Percentiles rank a stretch among this genome's conserved stretches.
Evolutionary conservation across 345 rosid species (phyloP).

Genomic region (Citrus unshiu): DNA sequence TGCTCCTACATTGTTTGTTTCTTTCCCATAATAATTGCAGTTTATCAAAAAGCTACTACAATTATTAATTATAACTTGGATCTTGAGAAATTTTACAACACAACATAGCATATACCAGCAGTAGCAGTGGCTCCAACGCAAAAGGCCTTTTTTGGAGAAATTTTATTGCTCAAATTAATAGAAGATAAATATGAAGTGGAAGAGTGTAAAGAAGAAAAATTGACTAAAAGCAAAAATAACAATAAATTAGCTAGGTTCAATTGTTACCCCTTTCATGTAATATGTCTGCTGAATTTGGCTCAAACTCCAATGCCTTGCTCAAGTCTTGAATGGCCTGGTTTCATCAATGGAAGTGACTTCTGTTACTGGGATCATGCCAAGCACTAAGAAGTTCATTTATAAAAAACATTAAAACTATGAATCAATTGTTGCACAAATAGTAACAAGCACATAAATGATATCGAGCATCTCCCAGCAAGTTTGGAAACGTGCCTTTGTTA

Average conservation of each 20-base stretch:
- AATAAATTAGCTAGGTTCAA: conserved; percentile 8
- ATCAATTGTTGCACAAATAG: conserved; percentile 7
- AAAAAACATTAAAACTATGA: conserved; percentile 8
- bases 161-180: not conserved
- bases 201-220: conserved; percentile 1
- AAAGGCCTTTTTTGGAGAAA: not conserved
- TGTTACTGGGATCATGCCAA: not conserved
- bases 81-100: not conserved
- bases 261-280: conserved; percentile 89
- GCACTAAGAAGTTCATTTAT: not conserved
- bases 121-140: not conserved
- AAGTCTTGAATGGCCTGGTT: conserved; percentile 88
- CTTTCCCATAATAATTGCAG: not conserved
- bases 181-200: not conserved
- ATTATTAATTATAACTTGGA: not conserved
- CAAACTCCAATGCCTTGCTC: conserved; percentile 85
- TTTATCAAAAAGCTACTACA: not conserved
- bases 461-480: not conserved
- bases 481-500: conserved; percentile 1
- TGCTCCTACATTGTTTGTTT: not conserved
- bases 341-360: conserved; percentile 17
- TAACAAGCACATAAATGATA: not conserved
- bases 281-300: conserved; percentile 82
- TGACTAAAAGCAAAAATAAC: not conserved
- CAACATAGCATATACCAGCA: not conserved